These are phyloP conservation scores for Diplocarpon mali DNA, from an alignment of 2,329 filamentous ascomycete genomes.

Conservation along the genomic window DNA sequence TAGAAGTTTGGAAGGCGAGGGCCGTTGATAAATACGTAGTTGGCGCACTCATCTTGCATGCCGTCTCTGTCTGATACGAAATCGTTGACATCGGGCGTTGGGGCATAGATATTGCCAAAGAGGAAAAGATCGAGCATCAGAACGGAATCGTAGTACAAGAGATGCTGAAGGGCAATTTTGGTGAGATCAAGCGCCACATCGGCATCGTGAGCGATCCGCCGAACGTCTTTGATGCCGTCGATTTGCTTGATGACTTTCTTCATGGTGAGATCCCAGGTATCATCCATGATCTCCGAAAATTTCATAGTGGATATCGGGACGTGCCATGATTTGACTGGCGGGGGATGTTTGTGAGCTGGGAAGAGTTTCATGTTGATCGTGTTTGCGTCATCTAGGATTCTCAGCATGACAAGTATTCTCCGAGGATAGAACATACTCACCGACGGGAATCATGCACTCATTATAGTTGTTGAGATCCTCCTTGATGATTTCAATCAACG, in stretches of 20 bases:
- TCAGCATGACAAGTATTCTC: slow-evolving; percentile 1
- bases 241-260: slow-evolving; percentile 74
- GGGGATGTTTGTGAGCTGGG: slow-evolving; percentile 66
- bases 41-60: slow-evolving; percentile 76
- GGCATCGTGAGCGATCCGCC: slow-evolving; percentile 73
- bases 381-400: slow-evolving; percentile 65
- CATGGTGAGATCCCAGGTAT: slow-evolving; percentile 66
- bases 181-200: slow-evolving; percentile 82
- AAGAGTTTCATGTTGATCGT: slow-evolving; percentile 96
- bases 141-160: slow-evolving; percentile 87
- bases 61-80: slow-evolving; percentile 66
- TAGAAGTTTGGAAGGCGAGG: slow-evolving; percentile 42
- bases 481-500: slow-evolving; percentile 67
- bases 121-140: slow-evolving; percentile 91
- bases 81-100: slow-evolving; percentile 62
- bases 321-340: slow-evolving; percentile 74
- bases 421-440: slow-evolving; percentile 36
- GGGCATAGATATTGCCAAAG: slow-evolving; percentile 83
- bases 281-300: slow-evolving; percentile 50
- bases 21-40: slow-evolving; percentile 50
- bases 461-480: slow-evolving; percentile 94
- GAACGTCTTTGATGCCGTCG: slow-evolving; percentile 82
- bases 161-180: slow-evolving; percentile 74
- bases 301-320: slow-evolving; percentile 71
- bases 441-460: slow-evolving; percentile 96